Percentiles rank a stretch among this genome's conserved stretches.
phyloP scores from a whole-genome alignment of 768 basidiomycete genomes.

The Tylopilus sp. region DNA sequence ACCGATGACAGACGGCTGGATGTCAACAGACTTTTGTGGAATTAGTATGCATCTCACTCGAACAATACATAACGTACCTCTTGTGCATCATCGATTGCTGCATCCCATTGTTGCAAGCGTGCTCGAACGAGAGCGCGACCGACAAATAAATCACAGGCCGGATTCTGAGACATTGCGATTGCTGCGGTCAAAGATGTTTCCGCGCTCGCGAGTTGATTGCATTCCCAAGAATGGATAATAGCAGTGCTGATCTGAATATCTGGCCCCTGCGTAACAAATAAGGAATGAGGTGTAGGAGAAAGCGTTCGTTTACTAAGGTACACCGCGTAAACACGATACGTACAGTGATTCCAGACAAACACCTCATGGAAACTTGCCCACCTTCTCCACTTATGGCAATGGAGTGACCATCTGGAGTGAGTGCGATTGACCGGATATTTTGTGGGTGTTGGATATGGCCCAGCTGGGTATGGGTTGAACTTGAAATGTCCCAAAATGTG shows the following conservation, averaged over 20 bases:
- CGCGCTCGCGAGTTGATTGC: background rate
- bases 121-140: background rate
- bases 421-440: background rate
- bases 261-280: background rate
- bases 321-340: background rate
- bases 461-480: background rate
- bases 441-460: background rate
- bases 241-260: background rate
- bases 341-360: background rate
- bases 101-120: background rate
- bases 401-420: background rate
- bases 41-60: background rate
- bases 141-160: background rate
- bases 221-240: background rate
- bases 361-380: background rate
- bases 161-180: background rate
- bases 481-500: background rate
- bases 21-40: background rate
- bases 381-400: background rate
- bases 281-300: background rate
- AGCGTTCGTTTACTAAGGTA: background rate
- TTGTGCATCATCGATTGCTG: background rate
- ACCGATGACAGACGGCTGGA: background rate
- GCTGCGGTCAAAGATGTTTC: background rate
- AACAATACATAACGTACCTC: background rate